Base-by-base conservation (phyloP, 2,329 filamentous ascomycete genomes). In the Acarospora socialis region DNA sequence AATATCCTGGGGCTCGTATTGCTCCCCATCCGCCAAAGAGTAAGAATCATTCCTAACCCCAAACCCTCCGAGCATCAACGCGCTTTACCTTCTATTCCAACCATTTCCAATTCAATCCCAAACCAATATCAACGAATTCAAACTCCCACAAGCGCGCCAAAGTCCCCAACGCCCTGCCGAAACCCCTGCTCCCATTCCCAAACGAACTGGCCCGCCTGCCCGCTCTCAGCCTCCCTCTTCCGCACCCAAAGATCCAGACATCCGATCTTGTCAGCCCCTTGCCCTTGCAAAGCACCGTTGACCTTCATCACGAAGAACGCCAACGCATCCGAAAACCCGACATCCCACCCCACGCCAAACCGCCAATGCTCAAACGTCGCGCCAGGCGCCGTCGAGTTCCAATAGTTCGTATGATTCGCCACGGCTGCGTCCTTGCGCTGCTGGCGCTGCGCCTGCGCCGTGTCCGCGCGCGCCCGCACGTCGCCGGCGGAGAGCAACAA, bases 181-280 rank as follows among this genome's bases (percentile, higher is more conserved):
- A 59, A 52, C 3, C 56, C 56, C 32, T 54, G 50, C 31, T 60
- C 57, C 54, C 55, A 60, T 36, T 56, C 51, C 55, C 55, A 57
- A 1, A 44, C 44, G 34, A 49, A 52, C 12, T 52, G 51, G 7
- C 61, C 61, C 21, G 53, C 52, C 39, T 64, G 58, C 2, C 62
- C 63, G 35, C 57, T 60, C 40, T 73, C 67, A 19, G 57, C 43
- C 23, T 73, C 48, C 20, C 70, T 58, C 50, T 69, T 72, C 46
- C 65, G 50, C 9, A 64, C 49, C 70, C 70, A 74, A n/a, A 71
- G 41, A 36, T 74, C 68, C 23, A 70, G 38, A 46, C 61, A 65
- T 5, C 69, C 69, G 48, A 74, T 68, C 44, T 55, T 64, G 45
- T 72, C 68, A 5, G 39, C 48, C 20, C 44, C 43, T 12, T 34